phyloP scores from a whole-genome alignment of 2,329 filamentous ascomycete species.

The Ophiostoma piceae region DNA sequence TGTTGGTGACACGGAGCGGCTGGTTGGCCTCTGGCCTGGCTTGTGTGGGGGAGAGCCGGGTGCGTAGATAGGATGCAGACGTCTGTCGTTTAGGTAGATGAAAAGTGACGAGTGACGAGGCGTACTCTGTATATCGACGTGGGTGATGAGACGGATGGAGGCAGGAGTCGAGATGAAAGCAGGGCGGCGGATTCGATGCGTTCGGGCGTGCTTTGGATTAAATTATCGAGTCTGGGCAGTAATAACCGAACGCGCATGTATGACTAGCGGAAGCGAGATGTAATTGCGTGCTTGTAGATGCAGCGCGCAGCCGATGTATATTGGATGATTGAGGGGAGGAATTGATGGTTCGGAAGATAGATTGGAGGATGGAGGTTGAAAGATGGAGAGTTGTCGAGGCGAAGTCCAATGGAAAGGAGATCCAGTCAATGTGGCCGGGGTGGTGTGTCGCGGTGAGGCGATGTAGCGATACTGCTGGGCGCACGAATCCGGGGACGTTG shows the following conservation, averaged over 20 bases:
- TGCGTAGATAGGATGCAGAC: not conserved
- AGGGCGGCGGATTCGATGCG: not conserved
- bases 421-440: not conserved
- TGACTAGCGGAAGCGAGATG: conserved; percentile 4
- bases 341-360: not conserved
- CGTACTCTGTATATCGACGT: not conserved
- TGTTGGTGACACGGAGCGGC: conserved; percentile 9
- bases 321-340: not conserved
- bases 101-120: not conserved
- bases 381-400: not conserved
- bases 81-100: not conserved
- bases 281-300: conserved; percentile 5
- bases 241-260: conserved; percentile 1
- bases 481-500: conserved; percentile 1
- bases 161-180: not conserved
- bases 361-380: not conserved
- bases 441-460: not conserved
- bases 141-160: not conserved
- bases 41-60: not conserved
- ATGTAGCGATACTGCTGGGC: not conserved
- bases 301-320: not conserved
- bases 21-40: not conserved
- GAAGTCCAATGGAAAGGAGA: not conserved
- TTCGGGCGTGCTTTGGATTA: not conserved
- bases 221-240: not conserved